A percentile compares a stretch with the other conserved stretches of the same genome.
Conservation (phyloP, 108 stramenopile species). For the Pseudonitzschia multiseries region DNA sequence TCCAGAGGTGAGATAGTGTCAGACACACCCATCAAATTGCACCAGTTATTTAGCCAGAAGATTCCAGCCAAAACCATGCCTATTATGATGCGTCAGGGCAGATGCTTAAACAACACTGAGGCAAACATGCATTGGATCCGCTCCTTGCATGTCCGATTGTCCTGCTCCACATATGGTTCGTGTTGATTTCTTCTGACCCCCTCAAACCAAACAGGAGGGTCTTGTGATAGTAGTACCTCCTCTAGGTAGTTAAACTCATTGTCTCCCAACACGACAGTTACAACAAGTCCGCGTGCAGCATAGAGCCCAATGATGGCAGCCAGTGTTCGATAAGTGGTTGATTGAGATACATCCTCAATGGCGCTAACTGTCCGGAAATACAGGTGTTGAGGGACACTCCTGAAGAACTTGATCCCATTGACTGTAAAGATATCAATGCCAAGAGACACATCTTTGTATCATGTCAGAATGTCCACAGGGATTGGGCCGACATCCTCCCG, state of each 20-base stretch:
- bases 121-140: neutral
- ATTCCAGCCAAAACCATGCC: neutral
- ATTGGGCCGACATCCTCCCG: neutral
- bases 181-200: neutral
- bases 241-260: neutral
- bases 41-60: neutral
- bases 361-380: neutral
- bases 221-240: too few species aligned
- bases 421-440: neutral
- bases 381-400: neutral
- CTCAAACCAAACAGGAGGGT: neutral
- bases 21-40: neutral
- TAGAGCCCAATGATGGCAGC: neutral
- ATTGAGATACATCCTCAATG: neutral
- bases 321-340: neutral
- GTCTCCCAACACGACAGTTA: neutral
- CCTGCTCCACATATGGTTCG: neutral
- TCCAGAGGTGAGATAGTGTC: neutral
- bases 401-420: neutral
- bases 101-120: neutral
- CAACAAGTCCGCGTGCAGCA: neutral
- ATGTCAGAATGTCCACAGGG: neutral
- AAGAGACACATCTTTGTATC: neutral
- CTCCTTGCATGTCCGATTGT: neutral
- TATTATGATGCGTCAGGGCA: neutral